Evolutionary conservation across 768 basidiomycete genomes (phyloP), one percentile per base, ranked within the genome.

Genomic region (Gloeopeniophorella convolvens): DNA sequence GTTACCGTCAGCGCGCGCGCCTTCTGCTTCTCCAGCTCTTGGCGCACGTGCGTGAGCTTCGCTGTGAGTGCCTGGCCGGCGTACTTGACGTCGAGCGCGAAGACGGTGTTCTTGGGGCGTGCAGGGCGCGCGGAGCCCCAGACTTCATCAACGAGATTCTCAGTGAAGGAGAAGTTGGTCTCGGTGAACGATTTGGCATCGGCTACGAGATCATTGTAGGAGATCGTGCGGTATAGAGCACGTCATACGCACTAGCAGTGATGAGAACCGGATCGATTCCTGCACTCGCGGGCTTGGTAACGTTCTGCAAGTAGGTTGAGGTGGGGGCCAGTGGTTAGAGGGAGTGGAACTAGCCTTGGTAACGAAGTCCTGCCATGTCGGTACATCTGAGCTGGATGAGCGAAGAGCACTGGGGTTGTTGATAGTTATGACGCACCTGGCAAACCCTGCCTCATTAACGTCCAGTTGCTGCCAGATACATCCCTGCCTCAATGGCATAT

Each of bases 281-380:
- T 33, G 94, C 82, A 45, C 78, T 75, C 16, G 77, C 75, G 10
- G 77, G 72, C 12, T 75, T 63, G 1, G 77, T 76, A 27, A 93
- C 67, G 44, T 85, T 74, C 84, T 89, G 42, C 9, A 26, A 23
- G 32, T 23, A 20, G 16, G 33, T 18, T 39, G 48, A 44, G 32
- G 33, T 20, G 10, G 39, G 20, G 32, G 27, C 21, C 23, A 40
- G 23, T n/a, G 23, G 27, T 3, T 32, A 39, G 13, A 24, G 26
- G 32, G 18, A 8, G 24, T 10, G 32, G 31, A 21, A 30, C 61
- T 28, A 53, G 80, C 89, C 74, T 89, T 85, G 41, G 75, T 70
- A 28, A 94, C 67, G 65, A 87, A 92, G 3, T 90, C 87, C 61
- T 93, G 86, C 92, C 91, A 94, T 3, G 83, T 84, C 2, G 90